Base-by-base conservation (phyloP, 164 flowering plant species). In the Tetracentron sinense region DNA sequence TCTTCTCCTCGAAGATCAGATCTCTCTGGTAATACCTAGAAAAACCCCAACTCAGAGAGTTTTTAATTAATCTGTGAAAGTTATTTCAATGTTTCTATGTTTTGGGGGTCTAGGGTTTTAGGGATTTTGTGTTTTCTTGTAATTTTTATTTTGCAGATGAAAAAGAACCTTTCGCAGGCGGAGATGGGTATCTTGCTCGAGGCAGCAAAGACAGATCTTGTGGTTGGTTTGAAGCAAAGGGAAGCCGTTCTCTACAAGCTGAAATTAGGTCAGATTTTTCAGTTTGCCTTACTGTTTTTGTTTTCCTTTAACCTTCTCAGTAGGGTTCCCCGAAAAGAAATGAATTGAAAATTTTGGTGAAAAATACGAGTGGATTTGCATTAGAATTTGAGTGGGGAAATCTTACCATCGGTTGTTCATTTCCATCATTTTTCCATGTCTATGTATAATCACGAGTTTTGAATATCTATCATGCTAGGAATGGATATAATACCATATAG, bases 141-240 rank as follows among this genome's bases (percentile, higher is more conserved):
- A 14, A 23, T 42, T 54, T 25, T 62, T 16, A 14, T 12, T 58
- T 55, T 64, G 74, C 61, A 88, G 97, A 73, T 83, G 81, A 73
- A 80, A 53, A 66, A 56, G 42, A 71, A 68, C 22, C 49, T 79
- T 29, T 12, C 10, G 6, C 52, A 68, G 20, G 71, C 71, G 64
- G 77, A 77, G 26, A 69, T 77, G 84, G 69, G 19, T 16, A 46
- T 60, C 14, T 31, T 33, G 38, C 57, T 86, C 33, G 81, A 81
- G 51, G 70, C 72, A 1, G 66, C 74, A 0, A 84, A 83, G 69
- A 57, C 74, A 1, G 80, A 85, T 33, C 54, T 82, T 50, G 4
- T 77, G 50, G 31, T 76, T 23, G 84, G 87, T 22, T 68, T 80
- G 67, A 84, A 76, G 78, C 72, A 70, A 42, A 74, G 83, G 56